Percentiles rank a stretch among this genome's conserved stretches.
These are phyloP conservation scores for Aspergillus leporis DNA, from an alignment of 495 filamentous ascomycete species.

Conservation along the genomic window DNA sequence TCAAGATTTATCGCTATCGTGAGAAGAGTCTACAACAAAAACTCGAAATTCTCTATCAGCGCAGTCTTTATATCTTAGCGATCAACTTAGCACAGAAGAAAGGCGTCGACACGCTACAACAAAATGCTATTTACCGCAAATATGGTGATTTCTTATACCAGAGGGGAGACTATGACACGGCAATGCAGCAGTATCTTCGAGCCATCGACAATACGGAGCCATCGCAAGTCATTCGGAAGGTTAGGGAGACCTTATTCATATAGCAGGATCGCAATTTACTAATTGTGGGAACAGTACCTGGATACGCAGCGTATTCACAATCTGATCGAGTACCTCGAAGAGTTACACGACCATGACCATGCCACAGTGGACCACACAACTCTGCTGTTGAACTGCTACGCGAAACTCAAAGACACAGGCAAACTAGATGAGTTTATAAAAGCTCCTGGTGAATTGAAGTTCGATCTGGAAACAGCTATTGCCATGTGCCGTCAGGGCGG, in stretches of 20 bases:
- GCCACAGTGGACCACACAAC: constrained; percentile 97
- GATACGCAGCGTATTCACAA: constrained; percentile 97
- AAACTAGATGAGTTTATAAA: constrained; percentile 97
- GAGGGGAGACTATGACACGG: constrained; percentile 90
- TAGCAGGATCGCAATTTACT: constrained; percentile 16
- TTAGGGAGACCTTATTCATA: constrained; percentile 25
- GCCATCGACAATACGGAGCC: constrained; percentile 95
- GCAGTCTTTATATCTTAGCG: constrained; percentile 87
- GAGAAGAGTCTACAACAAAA: constrained; percentile 89
- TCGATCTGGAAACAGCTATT: constrained; percentile 96
- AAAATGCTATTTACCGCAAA: constrained; percentile 87
- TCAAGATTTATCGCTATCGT: constrained; percentile 81
- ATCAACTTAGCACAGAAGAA: constrained; percentile 92
- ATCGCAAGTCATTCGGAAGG: constrained; percentile 90
- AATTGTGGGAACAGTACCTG: constrained; percentile 60
- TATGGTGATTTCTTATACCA: constrained; percentile 97
- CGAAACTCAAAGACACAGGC: constrained; percentile 91
- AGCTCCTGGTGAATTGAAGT: constrained; percentile 89
- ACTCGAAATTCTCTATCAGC: constrained; percentile 89
- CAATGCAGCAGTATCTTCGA: constrained; percentile 97
- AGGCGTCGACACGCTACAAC: constrained; percentile 72
- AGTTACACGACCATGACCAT: constrained; percentile 89
- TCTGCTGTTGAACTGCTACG: constrained; percentile 92
- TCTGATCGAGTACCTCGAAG: constrained; percentile 95
- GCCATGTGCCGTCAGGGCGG: constrained; percentile 97